phyloP scores from a whole-genome alignment of 1,139 yeast species.

The Taphrina communis region DNA sequence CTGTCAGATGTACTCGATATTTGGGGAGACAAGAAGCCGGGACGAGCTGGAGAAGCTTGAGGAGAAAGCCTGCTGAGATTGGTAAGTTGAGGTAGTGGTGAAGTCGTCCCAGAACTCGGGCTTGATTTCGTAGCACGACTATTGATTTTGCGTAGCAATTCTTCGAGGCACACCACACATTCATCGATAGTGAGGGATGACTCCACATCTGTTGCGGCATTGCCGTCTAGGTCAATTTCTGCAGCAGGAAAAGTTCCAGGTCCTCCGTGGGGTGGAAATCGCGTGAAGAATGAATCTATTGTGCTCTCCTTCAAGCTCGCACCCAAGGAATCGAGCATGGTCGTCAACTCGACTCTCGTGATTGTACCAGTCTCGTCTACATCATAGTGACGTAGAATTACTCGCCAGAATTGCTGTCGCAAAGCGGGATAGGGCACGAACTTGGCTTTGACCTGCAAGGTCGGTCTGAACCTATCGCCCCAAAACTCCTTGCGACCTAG shows the following conservation, averaged over 20 bases:
- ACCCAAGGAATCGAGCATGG: constrained; percentile 68
- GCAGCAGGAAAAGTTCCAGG: constrained; percentile 50
- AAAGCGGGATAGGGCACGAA: constrained; percentile 71
- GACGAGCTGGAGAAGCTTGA: not conserved
- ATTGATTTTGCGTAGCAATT: constrained; percentile 48
- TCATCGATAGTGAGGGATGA: constrained; percentile 65
- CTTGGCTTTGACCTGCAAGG: constrained; percentile 64
- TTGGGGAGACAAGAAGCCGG: not conserved
- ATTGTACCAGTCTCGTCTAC: constrained; percentile 56
- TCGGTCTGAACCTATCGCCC: constrained; percentile 59
- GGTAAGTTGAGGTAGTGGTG: not conserved
- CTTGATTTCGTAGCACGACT: not conserved
- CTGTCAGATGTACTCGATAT: not conserved
- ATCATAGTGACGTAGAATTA: constrained; percentile 64
- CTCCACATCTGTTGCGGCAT: constrained; percentile 49
- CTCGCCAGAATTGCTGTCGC: constrained; percentile 73
- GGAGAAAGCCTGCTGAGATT: not conserved
- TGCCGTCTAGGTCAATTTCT: constrained; percentile 27
- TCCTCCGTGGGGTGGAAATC: constrained; percentile 47
- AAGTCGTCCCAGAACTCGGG: not conserved
- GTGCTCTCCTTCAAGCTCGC: constrained; percentile 55
- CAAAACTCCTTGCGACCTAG: constrained; percentile 50
- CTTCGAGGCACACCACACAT: constrained; percentile 63
- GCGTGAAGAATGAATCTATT: constrained; percentile 52
- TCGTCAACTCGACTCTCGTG: constrained; percentile 63